Conservation (phyloP, 2,329 filamentous ascomycete genomes). For the Penicillium sp. region DNA sequence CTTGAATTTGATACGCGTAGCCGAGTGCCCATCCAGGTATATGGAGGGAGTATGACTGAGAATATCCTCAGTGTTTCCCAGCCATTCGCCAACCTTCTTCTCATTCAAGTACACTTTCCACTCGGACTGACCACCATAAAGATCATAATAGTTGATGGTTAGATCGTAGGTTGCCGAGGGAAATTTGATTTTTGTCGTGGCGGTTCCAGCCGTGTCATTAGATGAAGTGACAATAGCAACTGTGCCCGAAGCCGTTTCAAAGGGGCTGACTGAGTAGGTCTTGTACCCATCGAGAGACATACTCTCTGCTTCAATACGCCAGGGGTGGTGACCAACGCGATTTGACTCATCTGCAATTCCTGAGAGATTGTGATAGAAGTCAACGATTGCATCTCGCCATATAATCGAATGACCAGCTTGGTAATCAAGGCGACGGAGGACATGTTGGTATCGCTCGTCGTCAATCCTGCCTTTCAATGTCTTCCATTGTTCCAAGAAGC, state of each 20-base stretch:
- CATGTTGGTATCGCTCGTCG: conserved; percentile 46
- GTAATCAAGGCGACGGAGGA: conserved; percentile 63
- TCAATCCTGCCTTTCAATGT: conserved; percentile 26
- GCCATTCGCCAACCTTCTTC: conserved; percentile 60
- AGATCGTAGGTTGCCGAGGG: conserved; percentile 63
- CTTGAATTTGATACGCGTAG: conserved; percentile 64
- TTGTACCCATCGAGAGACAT: conserved; percentile 67
- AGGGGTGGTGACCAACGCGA: conserved; percentile 65
- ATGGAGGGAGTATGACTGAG: conserved; percentile 63
- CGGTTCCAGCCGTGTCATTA: conserved; percentile 58
- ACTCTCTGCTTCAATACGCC: conserved; percentile 70
- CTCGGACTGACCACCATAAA: conserved; percentile 60
- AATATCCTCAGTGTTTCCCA: conserved; percentile 62
- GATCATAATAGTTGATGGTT: conserved; percentile 69
- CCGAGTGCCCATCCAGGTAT: conserved; percentile 68
- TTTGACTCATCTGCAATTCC: conserved; percentile 61
- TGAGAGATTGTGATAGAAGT: conserved; percentile 67
- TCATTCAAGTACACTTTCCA: conserved; percentile 62
- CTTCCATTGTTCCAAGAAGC: conserved; percentile 46
- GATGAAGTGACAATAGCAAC: conserved; percentile 60
- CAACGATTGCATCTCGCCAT: conserved; percentile 70
- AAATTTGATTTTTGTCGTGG: conserved; percentile 52
- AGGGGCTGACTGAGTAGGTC: conserved; percentile 58
- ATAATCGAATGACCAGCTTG: conserved; percentile 72
- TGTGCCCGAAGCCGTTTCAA: conserved; percentile 62